Evolutionary conservation across 2,329 filamentous ascomycete species (phyloP).

Genomic region (Trichoderma pleuroti): DNA sequence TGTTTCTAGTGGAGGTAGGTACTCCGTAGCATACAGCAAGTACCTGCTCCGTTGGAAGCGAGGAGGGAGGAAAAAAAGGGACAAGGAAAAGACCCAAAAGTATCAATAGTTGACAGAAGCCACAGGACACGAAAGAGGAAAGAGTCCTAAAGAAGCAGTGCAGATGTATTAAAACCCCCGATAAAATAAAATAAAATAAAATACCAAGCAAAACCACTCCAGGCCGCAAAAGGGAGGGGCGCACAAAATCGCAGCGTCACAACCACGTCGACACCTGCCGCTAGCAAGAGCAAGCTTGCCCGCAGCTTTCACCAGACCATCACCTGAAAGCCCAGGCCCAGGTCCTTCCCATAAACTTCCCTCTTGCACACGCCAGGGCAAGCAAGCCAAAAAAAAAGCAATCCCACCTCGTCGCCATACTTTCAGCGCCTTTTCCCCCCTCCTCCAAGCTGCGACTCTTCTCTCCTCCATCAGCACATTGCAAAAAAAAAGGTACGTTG

Average conservation of each 20-base stretch:
- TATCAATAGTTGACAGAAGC: neutral
- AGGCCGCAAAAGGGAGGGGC: slow-evolving; percentile 8
- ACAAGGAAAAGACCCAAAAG: neutral
- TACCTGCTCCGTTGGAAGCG: neutral
- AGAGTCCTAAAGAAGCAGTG: neutral
- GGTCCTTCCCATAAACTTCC: slow-evolving; percentile 11
- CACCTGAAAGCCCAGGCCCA: slow-evolving; percentile 9
- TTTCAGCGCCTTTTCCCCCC: neutral
- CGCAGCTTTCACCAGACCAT: slow-evolving; percentile 10
- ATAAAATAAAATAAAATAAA: neutral
- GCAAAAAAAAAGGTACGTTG: neutral
- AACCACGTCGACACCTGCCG: slow-evolving; percentile 19
- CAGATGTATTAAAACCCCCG: neutral
- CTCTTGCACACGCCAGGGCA: neutral
- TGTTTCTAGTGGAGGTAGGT: slow-evolving; percentile 1
- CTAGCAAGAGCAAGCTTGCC: slow-evolving; percentile 10
- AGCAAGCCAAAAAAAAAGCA: slow-evolving; percentile 8
- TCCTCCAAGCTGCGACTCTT: neutral
- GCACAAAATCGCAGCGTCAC: slow-evolving; percentile 17
- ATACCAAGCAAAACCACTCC: neutral
- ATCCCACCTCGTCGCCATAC: slow-evolving; percentile 11
- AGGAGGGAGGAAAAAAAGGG: neutral
- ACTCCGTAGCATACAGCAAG: neutral
- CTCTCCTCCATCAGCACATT: neutral
- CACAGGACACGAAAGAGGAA: neutral